Evolutionary conservation across 2,329 filamentous ascomycete genomes (phyloP).

Genomic region (Alternaria consortialis): DNA sequence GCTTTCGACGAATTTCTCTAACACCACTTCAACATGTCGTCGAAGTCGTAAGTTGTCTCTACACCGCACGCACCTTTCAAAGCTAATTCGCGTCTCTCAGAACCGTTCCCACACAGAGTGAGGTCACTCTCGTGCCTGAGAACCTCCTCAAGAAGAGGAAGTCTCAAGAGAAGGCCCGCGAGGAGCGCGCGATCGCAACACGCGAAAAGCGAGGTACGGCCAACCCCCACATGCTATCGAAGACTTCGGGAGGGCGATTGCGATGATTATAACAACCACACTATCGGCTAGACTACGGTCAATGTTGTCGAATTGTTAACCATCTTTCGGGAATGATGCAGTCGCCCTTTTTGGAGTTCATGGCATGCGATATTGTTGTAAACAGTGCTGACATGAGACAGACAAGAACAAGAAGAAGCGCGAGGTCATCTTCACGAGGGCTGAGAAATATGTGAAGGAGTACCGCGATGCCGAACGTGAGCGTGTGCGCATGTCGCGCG

Average conservation of each 20-base stretch:
- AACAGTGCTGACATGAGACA: conserved; percentile 49
- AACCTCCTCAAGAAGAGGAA: conserved; percentile 99
- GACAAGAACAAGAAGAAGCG: conserved; percentile 99
- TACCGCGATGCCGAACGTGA: conserved; percentile 98
- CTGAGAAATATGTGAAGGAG: conserved; percentile 99
- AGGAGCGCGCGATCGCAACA: conserved; percentile 79
- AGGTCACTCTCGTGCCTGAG: conserved; percentile 92
- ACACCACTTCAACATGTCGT: conserved; percentile 50
- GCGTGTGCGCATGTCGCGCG: conserved; percentile 91
- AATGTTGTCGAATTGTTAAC: conserved; percentile 98
- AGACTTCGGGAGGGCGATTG: conserved; percentile 37
- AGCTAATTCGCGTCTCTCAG: conserved; percentile 59
- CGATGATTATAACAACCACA: conserved; percentile 89
- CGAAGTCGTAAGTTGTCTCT: conserved; percentile 66
- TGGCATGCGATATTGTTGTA: conserved; percentile 20
- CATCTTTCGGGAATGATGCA: conserved; percentile 99
- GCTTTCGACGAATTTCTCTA: conserved; percentile 57
- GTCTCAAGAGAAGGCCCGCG: conserved; percentile 98
- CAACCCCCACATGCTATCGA: conserved; percentile 21
- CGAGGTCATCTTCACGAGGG: conserved; percentile 98
- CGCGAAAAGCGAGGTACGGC: conserved; percentile 91
- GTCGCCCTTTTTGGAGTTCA: conserved; percentile 37
- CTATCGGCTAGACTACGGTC: conserved; percentile 93
- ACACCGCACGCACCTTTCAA: conserved; percentile 59
- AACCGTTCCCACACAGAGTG: conserved; percentile 90